Evolutionary conservation across 306 rosid species (phyloP).

Genomic region (Gastrolobium villosum): DNA sequence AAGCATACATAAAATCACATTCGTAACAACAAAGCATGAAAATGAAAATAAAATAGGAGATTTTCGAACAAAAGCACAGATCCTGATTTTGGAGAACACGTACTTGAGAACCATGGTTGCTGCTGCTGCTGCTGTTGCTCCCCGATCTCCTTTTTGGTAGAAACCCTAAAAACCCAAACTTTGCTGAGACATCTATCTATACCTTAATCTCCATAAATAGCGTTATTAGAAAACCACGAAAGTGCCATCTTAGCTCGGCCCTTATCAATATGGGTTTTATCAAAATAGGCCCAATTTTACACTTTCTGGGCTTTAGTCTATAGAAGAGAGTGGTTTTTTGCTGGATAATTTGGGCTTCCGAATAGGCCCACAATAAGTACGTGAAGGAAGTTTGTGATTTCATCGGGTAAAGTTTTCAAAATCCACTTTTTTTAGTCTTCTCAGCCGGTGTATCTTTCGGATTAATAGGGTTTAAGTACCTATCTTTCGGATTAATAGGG

Average conservation of each 20-base stretch:
- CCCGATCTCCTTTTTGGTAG: not conserved
- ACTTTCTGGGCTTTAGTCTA: not conserved
- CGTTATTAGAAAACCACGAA: slow-evolving; percentile 19
- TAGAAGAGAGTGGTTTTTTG: no score
- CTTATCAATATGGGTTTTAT: not conserved
- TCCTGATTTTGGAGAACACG: slow-evolving; percentile 31
- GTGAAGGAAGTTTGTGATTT: no score
- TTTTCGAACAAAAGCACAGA: not conserved
- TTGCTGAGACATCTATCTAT: slow-evolving; percentile 31
- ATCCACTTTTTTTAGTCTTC: no score
- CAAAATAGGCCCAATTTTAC: not conserved
- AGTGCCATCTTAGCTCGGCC: slow-evolving; percentile 46
- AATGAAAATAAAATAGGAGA: not conserved
- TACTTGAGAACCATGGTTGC: slow-evolving; percentile 89
- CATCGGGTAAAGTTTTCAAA: no score
- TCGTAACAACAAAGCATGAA: not conserved
- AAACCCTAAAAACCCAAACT: slow-evolving; percentile 55
- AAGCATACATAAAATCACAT: not conserved
- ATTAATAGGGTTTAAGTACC: no score
- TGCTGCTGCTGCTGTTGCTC: slow-evolving; percentile 29
- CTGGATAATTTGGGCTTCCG: no score
- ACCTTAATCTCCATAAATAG: slow-evolving; percentile 1
- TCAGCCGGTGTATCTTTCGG: no score
- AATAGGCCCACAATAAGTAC: no score
- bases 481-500: no score